Base-by-base conservation (phyloP, 345 rosid genomes). In the Sisymbrium irio region DNA sequence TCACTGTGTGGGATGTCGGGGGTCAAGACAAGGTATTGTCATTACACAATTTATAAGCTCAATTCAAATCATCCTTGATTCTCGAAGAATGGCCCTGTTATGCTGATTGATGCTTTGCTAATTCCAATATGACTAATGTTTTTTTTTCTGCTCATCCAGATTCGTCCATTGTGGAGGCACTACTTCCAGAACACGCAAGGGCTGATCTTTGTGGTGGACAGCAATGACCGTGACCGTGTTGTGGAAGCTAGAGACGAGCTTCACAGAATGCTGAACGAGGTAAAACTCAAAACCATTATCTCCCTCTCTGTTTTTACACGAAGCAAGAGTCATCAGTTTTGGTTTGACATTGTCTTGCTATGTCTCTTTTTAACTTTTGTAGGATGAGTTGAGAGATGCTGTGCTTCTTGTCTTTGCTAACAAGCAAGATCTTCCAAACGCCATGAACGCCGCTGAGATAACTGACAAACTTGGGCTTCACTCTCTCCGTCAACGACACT, bases 1-100 rank as follows among this genome's bases (percentile, higher is more conserved):
- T 84, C 68, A 87, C 92, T 6, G 92, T 87, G 50, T 87, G 92
- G 92, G 92, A 87, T 84, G 89, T 87, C 14, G 92, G 89, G 15
- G 92, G 89, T 83, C 92, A 88, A 67, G 92, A 88, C 80, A 88
- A 88, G 89, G 89, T 87, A 76, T 45, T 75, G 9, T 62, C 45
- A 54, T 20, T 30, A n/a, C 60, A 20, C 39, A 60, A 3, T 40
- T 50, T 10, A 1, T 53, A n/a, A 42, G 49, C 63, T 61, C 41
- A 75, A 25, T 30, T 30, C 30, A 39, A 14, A 2, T 33, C 18
- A 60, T 61, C 37, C 45, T 56, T 66, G 59, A 3, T 40, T 49
- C 4, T 56, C 37, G 0, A 61, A 11, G 47, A 41, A 11, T 18
- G 14, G 9, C 14, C 25, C 7, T 33, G 6, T 67, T 54, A 8